Evolutionary conservation across 192 early-diverging fungal genomes (phyloP).

Genomic region (Globomyces pollinis-pini): DNA sequence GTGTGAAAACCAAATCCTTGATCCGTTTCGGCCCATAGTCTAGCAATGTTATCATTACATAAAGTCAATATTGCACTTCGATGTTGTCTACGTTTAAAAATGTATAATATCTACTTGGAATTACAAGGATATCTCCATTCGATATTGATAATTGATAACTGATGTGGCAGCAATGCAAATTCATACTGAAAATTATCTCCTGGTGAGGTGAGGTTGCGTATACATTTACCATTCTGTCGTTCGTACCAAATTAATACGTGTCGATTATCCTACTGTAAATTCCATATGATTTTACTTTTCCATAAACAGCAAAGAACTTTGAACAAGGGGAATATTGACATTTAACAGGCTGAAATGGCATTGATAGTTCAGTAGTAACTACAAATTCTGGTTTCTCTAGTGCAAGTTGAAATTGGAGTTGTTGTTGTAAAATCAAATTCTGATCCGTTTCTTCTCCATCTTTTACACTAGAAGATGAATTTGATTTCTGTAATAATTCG

Average conservation of each 20-base stretch:
- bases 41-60: conserved; percentile 57
- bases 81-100: neutral
- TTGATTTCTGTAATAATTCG: too few species aligned
- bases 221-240: neutral
- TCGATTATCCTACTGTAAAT: neutral
- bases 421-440: too few species aligned
- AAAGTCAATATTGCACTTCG: conserved; percentile 56
- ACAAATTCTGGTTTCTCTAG: neutral
- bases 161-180: conserved; percentile 64
- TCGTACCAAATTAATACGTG: neutral
- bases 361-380: neutral
- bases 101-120: too few species aligned
- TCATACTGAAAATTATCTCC: conserved; percentile 15
- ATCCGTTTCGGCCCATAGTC: conserved; percentile 60
- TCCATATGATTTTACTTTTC: neutral
- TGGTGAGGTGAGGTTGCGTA: neutral
- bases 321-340: conserved; percentile 11
- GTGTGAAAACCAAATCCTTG: conserved; percentile 32
- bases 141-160: conserved; percentile 47
- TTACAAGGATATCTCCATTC: conserved; percentile 50
- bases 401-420: too few species aligned
- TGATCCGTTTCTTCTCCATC: too few species aligned
- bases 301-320: conserved; percentile 11
- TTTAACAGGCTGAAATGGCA: conserved; percentile 1
- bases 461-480: too few species aligned